phyloP scores from a whole-genome alignment of 2,329 filamentous ascomycete genomes.

The Dactylellina parvicollis region DNA sequence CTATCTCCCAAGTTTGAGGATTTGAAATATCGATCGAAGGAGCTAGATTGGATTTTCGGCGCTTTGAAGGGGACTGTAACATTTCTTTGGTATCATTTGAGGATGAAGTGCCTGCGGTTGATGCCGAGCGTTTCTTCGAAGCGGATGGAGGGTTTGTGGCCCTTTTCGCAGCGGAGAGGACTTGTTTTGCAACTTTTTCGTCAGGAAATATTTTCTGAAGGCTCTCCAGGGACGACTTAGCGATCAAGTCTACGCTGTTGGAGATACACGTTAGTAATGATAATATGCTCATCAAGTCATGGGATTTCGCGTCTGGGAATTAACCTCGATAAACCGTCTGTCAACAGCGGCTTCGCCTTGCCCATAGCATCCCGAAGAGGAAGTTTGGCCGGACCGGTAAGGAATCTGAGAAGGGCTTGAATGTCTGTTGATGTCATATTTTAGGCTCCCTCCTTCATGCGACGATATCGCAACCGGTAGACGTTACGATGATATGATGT shows the following conservation, averaged over 20 bases:
- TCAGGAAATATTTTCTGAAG: conserved; percentile 35
- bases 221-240: conserved; percentile 33
- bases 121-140: conserved; percentile 38
- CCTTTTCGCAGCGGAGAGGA: conserved; percentile 45
- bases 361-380: conserved; percentile 40
- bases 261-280: not conserved
- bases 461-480: not conserved
- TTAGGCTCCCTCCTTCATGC: not conserved
- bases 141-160: conserved; percentile 13
- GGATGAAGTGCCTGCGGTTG: not conserved
- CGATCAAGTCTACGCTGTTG: conserved; percentile 32
- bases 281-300: not conserved
- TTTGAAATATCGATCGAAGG: conserved; percentile 31
- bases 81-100: not conserved
- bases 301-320: not conserved
- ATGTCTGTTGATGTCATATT: conserved; percentile 40
- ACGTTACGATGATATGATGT: conserved; percentile 31
- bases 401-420: conserved; percentile 42
- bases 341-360: conserved; percentile 42
- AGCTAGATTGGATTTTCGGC: conserved; percentile 20
- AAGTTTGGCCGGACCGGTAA: conserved; percentile 34
- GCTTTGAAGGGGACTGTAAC: conserved; percentile 32
- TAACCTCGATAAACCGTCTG: conserved; percentile 41
- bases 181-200: conserved; percentile 46
- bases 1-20: conserved; percentile 41